A percentile compares a stretch with the other conserved stretches of the same genome.
These are phyloP conservation scores for Brassica incana DNA, from an alignment of 345 rosid genomes.

Conservation along the genomic window DNA sequence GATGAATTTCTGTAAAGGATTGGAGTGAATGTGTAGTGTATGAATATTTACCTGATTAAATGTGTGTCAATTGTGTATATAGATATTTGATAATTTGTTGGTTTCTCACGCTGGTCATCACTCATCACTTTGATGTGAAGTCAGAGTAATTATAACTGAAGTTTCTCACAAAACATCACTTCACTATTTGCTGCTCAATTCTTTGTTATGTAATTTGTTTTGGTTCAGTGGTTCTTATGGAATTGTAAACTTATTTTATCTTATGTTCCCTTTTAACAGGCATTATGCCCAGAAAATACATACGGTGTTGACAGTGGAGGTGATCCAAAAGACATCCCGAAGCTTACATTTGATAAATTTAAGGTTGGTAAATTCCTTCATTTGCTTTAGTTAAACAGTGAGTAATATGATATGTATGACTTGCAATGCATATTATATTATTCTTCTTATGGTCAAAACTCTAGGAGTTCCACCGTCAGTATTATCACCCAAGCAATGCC, in stretches of 20 bases:
- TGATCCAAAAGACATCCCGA: constrained; percentile 86
- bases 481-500: constrained; percentile 91
- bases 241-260: not conserved
- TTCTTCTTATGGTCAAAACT: constrained; percentile 19
- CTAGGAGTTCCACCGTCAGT: constrained; percentile 86
- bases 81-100: not conserved
- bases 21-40: not conserved
- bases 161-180: not conserved
- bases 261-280: constrained; percentile 41
- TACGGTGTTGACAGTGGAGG: constrained; percentile 99
- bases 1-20: not conserved
- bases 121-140: not conserved
- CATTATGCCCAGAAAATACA: constrained; percentile 83
- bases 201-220: too few relatives aligned
- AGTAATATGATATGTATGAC: not conserved
- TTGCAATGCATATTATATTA: not conserved
- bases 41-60: constrained; percentile 10
- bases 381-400: not conserved
- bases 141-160: not conserved
- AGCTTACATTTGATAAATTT: constrained; percentile 79
- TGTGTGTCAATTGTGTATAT: not conserved
- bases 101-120: not conserved
- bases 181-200: not conserved
- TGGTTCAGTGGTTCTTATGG: not conserved
- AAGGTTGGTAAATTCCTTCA: constrained; percentile 45